Evolutionary conservation across 441 rosid species (phyloP), one percentile per base, ranked within the genome.

Genomic region (Populus trichocarpa): DNA sequence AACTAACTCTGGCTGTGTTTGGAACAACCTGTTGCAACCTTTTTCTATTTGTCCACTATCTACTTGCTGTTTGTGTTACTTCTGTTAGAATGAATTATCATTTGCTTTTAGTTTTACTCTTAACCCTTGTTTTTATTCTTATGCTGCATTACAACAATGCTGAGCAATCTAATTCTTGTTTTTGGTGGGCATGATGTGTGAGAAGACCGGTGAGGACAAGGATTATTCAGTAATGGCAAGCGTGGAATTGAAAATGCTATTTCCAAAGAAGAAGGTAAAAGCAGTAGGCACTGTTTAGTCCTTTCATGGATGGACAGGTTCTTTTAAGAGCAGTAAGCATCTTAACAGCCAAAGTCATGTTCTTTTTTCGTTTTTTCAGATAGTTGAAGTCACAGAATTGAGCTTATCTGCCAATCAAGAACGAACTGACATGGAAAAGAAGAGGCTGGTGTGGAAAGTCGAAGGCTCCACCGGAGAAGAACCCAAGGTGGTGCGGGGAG

Each of bases 371-470:
- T 23, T 70, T 70, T 20, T 64, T n/a, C 91, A 92, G 97, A 87
- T 94, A 57, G 64, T 38, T 46, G 61, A 84, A 78, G 91, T 90
- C 85, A 88, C 79, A 26, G 98, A 95, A 85, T 72, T 83, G 84
- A 93, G 86, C 79, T 89, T 95, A 75, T 89, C 98, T 10, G 97
- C 92, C 12, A 94, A 94, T 76, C 97, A 91, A 91, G 96, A 87
- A 87, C 87, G 91, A 81, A 77, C 79, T 0, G 87, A 83, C 72
- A 92, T 94, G 96, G 91, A 90, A 88, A 89, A 82, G 71, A 92
- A 84, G 85, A 89, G 91, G 80, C 86, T 94, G n/a, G 78, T 72
- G 6, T 94, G 98, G 98, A 86, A 91, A 88, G 92, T 90, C 69
- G 93, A 85, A 84, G 88, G 86, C 68, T 28, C 83, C 3, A 1